phyloP scores from a whole-genome alignment of 768 basidiomycete species.

The Amanita muscaria region DNA sequence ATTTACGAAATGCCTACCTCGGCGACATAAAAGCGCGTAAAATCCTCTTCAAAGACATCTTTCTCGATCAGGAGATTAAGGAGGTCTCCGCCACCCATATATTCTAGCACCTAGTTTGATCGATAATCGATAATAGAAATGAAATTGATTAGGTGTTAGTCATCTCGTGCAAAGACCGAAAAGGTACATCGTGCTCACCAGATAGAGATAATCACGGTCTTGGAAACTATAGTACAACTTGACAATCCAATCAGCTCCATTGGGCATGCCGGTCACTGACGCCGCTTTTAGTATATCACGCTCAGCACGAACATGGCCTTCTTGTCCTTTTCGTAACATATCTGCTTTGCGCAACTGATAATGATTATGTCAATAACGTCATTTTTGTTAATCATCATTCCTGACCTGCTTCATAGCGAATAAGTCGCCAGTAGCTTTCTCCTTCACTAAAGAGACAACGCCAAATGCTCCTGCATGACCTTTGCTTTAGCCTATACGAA shows the following conservation, averaged over 20 bases:
- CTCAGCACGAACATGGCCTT: conserved; percentile 94
- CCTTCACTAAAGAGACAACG: conserved; percentile 87
- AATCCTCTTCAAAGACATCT: conserved; percentile 85
- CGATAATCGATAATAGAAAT: conserved; percentile 31
- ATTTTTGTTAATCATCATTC: conserved; percentile 13
- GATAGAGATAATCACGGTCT: conserved; percentile 90
- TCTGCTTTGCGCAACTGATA: conserved; percentile 74
- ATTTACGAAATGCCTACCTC: conserved; percentile 45
- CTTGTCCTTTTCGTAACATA: conserved; percentile 94
- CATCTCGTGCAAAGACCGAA: conserved; percentile 14
- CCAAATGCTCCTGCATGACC: conserved; percentile 77
- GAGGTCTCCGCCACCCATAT: conserved; percentile 95
- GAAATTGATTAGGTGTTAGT: conserved; percentile 38
- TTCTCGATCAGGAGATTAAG: conserved; percentile 91
- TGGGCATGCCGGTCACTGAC: conserved; percentile 64
- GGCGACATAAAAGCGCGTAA: conserved; percentile 89
- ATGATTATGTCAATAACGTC: conserved; percentile 14
- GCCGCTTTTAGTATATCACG: conserved; percentile 91
- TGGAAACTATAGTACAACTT: conserved; percentile 90
- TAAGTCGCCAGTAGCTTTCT: conserved; percentile 67
- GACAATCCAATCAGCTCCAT: conserved; percentile 88
- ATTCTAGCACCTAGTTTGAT: conserved; percentile 68
- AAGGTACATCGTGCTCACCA: conserved; percentile 49
- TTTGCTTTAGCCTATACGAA: conserved; percentile 14
- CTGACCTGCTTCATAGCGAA: conserved; percentile 96